Percentiles rank a stretch among this genome's conserved stretches.
These are phyloP conservation scores for Mastigamoeba balamuthi DNA, from an alignment of 78 protist species.

Conservation along the genomic window DNA sequence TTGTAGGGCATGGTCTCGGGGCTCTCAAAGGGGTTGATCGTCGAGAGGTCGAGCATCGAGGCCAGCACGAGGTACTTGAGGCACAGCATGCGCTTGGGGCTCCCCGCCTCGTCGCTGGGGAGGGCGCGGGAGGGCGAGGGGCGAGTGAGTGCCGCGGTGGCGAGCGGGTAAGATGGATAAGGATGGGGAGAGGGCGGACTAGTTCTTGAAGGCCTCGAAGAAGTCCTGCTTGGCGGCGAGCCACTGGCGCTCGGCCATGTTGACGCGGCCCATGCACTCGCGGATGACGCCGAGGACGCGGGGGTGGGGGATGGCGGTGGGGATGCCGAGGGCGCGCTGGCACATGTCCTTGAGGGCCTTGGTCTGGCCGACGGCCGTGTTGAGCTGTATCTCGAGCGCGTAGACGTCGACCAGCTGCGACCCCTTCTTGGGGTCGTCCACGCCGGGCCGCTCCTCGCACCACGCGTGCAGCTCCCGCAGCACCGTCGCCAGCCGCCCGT, in stretches of 20 bases:
- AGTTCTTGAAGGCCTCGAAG: slow-evolving; percentile 95
- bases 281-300: slow-evolving; percentile 86
- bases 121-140: no score
- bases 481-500: slow-evolving; percentile 31
- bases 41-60: slow-evolving; percentile 71
- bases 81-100: slow-evolving; percentile 72
- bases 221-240: slow-evolving; percentile 81
- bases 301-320: slow-evolving; percentile 88
- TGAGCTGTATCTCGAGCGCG: slow-evolving; percentile 93
- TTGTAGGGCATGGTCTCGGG: slow-evolving; percentile 84
- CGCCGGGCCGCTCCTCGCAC: slow-evolving; percentile 36
- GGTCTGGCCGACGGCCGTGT: slow-evolving; percentile 68
- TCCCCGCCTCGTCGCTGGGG: slow-evolving; percentile 81
- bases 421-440: slow-evolving; percentile 61
- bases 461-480: slow-evolving; percentile 36
- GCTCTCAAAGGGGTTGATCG: slow-evolving; percentile 86
- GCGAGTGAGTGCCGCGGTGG: no score
- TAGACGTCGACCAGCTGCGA: slow-evolving; percentile 83
- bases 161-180: background rate
- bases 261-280: slow-evolving; percentile 94
- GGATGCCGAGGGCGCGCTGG: slow-evolving; percentile 20
- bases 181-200: no score
- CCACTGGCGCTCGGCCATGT: slow-evolving; percentile 81
- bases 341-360: slow-evolving; percentile 70
- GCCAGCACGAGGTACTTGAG: slow-evolving; percentile 86